phyloP scores from a whole-genome alignment of 441 rosid genomes.

The Hypseocharis bilobata region DNA sequence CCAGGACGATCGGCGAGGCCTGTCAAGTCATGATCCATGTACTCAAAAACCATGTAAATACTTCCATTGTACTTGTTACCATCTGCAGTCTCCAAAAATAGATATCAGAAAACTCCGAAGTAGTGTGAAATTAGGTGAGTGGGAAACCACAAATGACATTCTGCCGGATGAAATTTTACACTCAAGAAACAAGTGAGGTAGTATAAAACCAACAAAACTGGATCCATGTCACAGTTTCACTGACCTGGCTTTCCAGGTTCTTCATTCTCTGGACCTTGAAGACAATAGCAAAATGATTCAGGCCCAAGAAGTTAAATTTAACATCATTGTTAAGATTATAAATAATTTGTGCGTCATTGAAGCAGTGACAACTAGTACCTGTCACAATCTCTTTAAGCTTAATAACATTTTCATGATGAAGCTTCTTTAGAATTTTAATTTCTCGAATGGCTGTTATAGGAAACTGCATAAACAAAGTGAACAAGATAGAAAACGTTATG shows the following conservation, averaged over 20 bases:
- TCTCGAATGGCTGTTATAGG: slow-evolving; percentile 94
- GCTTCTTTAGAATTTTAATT: slow-evolving; percentile 81
- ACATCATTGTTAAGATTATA: background rate
- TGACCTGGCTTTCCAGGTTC: slow-evolving; percentile 74
- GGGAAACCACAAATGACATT: background rate
- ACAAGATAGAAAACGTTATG: background rate
- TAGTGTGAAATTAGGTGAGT: background rate
- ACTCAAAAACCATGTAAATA: slow-evolving; percentile 93
- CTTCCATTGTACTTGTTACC: slow-evolving; percentile 89
- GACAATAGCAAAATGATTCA: background rate
- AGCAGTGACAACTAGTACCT: slow-evolving; percentile 33
- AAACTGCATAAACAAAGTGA: slow-evolving; percentile 38
- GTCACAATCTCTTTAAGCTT: slow-evolving; percentile 89
- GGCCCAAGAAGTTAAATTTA: background rate
- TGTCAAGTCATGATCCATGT: slow-evolving; percentile 97
- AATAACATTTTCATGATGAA: slow-evolving; percentile 75
- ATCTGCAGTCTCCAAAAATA: slow-evolving; percentile 37
- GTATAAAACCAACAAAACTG: slow-evolving; percentile 7
- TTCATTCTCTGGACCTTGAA: slow-evolving; percentile 76
- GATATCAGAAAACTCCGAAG: slow-evolving; percentile 12
- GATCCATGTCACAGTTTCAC: slow-evolving; percentile 3
- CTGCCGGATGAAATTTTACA: background rate
- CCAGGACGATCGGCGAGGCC: slow-evolving; percentile 99
- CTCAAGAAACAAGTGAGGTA: background rate
- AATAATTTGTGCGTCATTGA: background rate